Base-by-base conservation (phyloP, 345 rosid genomes). In the Aquilaria sinensis region DNA sequence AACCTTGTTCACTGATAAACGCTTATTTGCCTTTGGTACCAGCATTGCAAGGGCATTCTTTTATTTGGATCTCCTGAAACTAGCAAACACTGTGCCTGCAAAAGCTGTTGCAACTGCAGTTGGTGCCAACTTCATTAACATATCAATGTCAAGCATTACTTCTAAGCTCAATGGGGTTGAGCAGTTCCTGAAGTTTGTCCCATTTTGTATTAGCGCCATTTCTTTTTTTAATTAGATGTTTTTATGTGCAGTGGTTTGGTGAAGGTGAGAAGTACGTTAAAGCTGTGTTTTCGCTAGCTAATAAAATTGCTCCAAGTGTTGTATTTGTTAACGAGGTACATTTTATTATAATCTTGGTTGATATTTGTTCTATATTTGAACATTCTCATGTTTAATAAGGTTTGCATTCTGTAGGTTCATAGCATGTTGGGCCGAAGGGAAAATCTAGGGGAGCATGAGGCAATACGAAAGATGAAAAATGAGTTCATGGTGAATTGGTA, bases 31-130 rank as follows among this genome's bases (percentile, higher is more conserved):
- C 56, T 53, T 29, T 31, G 54, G 29, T 1, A 45, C 51, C 85
- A 92, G 96, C 92, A 94, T 73, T 86, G 90, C 81, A 89, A 89
- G 79, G 96, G 96, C 55, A 89, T 92, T 64, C 92, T 92, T 58
- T 68, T 92, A 58, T 92, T 89, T 74, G 98, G 98, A 64, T 95
- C 96, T 57, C 96, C 96, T 65, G 98, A 96, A 60, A 90, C 97
- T 31, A 96, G 98, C 15, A 93, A 90, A 75, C 23, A 93, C 98
- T 33, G 86, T 93, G 90, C 89, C 88, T 55, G 97, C 98, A 31
- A 93, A 93, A 73, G 96, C 98, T 10, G 90, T 93, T 58, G 96
- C 98, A 62, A 93, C 92, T 14, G 98, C 90, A 82, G 96, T 94
- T 71, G 96, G 90, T 65, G 98, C 98, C 48, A 88, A 86, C 73